Percentiles rank a stretch among this genome's conserved stretches.
These are phyloP conservation scores for Trichoderma sp. DNA, from an alignment of 2,329 filamentous ascomycete species.

Conservation along the genomic window DNA sequence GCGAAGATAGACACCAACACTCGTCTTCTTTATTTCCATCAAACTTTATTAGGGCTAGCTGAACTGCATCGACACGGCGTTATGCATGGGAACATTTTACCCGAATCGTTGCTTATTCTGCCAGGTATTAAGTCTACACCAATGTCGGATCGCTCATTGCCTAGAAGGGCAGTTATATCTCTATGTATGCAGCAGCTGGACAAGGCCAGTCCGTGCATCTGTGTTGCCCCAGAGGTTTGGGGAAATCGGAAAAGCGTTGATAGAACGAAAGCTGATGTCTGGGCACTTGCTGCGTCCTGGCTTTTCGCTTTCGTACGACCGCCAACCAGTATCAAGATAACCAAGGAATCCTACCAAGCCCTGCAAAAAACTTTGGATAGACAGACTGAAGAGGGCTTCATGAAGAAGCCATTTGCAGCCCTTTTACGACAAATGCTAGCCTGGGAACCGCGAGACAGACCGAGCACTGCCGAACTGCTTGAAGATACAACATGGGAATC, in stretches of 20 bases:
- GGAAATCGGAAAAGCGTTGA: not conserved
- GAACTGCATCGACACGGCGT: not conserved
- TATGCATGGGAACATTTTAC: not conserved
- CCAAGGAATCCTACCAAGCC: not conserved
- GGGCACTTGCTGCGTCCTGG: slow-evolving; percentile 6
- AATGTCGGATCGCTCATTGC: not conserved
- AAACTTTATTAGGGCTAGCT: not conserved
- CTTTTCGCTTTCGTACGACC: not conserved
- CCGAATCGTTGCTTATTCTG: not conserved
- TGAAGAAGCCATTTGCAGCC: not conserved
- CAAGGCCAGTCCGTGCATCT: not conserved
- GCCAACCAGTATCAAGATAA: not conserved
- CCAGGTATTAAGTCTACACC: not conserved
- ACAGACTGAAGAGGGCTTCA: not conserved
- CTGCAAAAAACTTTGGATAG: not conserved
- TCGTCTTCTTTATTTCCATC: not conserved
- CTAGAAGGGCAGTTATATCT: not conserved
- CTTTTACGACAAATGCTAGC: not conserved
- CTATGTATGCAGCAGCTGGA: not conserved
- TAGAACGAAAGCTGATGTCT: not conserved
- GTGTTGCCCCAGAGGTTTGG: not conserved
- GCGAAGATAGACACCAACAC: not conserved
- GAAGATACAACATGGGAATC: not conserved
- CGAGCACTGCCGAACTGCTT: not conserved
- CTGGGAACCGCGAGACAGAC: not conserved